Percentiles rank a stretch among this genome's conserved stretches.
phyloP scores from a whole-genome alignment of 1,284 basidiomycete species.

The Afroboletus lepidellus region DNA sequence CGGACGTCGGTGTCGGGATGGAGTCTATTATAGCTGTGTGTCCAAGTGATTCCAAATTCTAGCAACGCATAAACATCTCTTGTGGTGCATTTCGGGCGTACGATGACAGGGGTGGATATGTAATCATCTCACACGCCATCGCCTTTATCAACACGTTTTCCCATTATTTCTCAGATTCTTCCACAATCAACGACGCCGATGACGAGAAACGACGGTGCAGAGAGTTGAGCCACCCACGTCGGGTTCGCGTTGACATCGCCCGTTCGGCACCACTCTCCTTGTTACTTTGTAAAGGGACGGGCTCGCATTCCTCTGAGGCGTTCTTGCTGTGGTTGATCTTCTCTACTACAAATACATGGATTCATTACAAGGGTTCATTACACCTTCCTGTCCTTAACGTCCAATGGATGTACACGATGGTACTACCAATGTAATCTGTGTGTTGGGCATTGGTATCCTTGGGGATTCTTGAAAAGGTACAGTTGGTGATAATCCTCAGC shows the following conservation, averaged over 20 bases:
- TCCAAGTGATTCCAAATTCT: no score
- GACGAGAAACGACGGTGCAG: constrained; percentile 47
- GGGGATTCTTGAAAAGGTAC: constrained; percentile 71
- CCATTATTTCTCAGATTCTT: constrained; percentile 38
- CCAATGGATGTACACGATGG: no score
- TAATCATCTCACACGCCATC: constrained; percentile 26
- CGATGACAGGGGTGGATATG: constrained; percentile 1
- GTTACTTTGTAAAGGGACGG: constrained; percentile 50
- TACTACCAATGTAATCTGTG: constrained; percentile 51
- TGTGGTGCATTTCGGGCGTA: no score
- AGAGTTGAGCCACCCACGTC: constrained; percentile 40
- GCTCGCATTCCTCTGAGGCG: constrained; percentile 45
- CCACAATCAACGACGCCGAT: constrained; percentile 51
- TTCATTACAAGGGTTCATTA: not conserved
- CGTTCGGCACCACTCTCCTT: constrained; percentile 50
- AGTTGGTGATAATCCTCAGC: constrained; percentile 88
- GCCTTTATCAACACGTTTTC: constrained; percentile 4
- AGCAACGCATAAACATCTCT: no score
- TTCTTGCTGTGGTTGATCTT: constrained; percentile 14
- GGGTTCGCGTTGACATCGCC: constrained; percentile 44
- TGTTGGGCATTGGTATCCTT: constrained; percentile 57
- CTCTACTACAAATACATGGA: not conserved
- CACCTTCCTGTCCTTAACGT: no score
- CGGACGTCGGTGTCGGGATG: no score
- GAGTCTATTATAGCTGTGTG: no score